Conservation (phyloP, 306 rosid species). For the Calophaca sinica region DNA sequence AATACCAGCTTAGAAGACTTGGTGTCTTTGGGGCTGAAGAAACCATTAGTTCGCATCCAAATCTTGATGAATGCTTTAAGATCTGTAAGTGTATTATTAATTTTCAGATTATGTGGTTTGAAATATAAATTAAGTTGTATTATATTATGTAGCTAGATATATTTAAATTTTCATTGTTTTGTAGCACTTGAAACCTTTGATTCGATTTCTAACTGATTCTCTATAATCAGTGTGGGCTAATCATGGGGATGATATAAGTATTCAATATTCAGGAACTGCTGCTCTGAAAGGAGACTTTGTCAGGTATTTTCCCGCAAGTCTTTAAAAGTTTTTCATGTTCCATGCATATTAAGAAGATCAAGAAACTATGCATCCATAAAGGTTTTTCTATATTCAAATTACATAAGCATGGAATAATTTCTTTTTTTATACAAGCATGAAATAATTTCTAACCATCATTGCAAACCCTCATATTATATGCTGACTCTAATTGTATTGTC, state of each 20-base stretch:
- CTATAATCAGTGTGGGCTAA: constrained; percentile 91
- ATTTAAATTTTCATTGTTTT: constrained; percentile 33
- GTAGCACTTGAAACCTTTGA: constrained; percentile 39
- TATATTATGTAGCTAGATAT: constrained; percentile 32
- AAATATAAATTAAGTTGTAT: constrained; percentile 11
- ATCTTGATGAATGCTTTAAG: constrained; percentile 83
- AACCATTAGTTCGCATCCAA: constrained; percentile 91
- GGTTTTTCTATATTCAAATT: constrained; percentile 41
- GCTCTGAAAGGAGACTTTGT: constrained; percentile 97
- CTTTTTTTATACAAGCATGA: constrained; percentile 2
- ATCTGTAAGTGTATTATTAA: constrained; percentile 63
- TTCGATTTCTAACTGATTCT: constrained; percentile 39
- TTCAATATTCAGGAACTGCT: constrained; percentile 94
- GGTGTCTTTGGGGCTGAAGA: constrained; percentile 95
- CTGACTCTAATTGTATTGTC: constrained; percentile 18
- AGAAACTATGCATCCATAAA: constrained; percentile 36
- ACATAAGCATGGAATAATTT: constrained; percentile 27
- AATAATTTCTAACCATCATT: constrained; percentile 10
- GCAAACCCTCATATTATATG: constrained; percentile 5
- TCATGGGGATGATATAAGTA: constrained; percentile 96
- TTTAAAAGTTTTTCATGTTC: constrained; percentile 36
- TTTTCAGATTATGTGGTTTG: constrained; percentile 40
- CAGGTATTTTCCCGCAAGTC: constrained; percentile 64
- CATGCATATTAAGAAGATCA: constrained; percentile 15
- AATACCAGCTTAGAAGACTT: constrained; percentile 91